Evolutionary conservation across 352 stramenopile species (phyloP).

Genomic region (Hyaloperonospora arabidopsidis): DNA sequence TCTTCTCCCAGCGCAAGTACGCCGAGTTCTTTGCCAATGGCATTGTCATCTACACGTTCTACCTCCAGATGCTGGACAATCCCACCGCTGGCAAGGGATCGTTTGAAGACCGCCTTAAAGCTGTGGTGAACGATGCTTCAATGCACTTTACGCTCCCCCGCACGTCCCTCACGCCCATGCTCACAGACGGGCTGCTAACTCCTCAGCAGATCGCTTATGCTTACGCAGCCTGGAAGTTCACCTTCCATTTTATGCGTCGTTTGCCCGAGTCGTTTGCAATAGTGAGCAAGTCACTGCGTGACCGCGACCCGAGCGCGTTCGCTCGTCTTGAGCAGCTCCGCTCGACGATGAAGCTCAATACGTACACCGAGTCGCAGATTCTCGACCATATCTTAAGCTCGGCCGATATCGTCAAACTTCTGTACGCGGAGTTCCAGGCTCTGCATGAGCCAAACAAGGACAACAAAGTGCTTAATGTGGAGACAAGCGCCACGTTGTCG

Average conservation of each 20-base stretch:
- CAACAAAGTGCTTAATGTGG: slow-evolving; percentile 25
- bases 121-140: slow-evolving; percentile 60
- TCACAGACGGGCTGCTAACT: slow-evolving; percentile 62
- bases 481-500: slow-evolving; percentile 53
- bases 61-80: slow-evolving; percentile 68
- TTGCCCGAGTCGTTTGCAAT: slow-evolving; percentile 73
- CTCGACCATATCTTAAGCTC: slow-evolving; percentile 77
- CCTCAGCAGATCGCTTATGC: slow-evolving; percentile 80
- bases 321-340: slow-evolving; percentile 68
- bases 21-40: slow-evolving; percentile 81
- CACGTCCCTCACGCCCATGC: slow-evolving; percentile 77
- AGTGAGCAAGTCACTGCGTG: slow-evolving; percentile 69
- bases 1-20: slow-evolving; percentile 82
- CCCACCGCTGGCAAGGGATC: slow-evolving; percentile 37
- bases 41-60: slow-evolving; percentile 80
- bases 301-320: slow-evolving; percentile 66
- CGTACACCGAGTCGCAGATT: slow-evolving; percentile 83
- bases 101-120: slow-evolving; percentile 62
- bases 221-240: slow-evolving; percentile 83
- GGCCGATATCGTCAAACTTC: slow-evolving; percentile 57
- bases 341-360: slow-evolving; percentile 83
- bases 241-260: slow-evolving; percentile 84
- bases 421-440: slow-evolving; percentile 73
- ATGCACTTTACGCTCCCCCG: slow-evolving; percentile 80
- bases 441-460: slow-evolving; percentile 47